Base-by-base conservation (phyloP, 257 asterid species). In the Petunia secreta region DNA sequence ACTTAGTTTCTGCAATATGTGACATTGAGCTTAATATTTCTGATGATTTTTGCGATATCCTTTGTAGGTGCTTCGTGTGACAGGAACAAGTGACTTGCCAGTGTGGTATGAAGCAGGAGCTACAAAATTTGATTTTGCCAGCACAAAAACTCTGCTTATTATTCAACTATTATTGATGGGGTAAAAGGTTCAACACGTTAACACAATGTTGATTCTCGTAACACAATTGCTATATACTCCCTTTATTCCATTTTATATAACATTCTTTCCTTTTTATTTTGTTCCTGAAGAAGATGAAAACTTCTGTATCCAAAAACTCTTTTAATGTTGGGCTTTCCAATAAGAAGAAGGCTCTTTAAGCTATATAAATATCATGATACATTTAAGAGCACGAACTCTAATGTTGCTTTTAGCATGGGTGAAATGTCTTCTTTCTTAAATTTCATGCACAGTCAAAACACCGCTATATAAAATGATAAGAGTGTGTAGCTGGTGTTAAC, bases 21-120 rank as follows among this genome's bases (percentile, higher is more conserved):
- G 4, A 57, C 25, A 10, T 25, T 16, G 41, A 44, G 16, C 64
- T 43, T 67, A 54, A 34, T 11, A 64, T 43, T 75, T 75, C 38
- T 46, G 71, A 64, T 83, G 60, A 60, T 48, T 64, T 11, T 53
- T 48, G 41, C 37, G 66, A 37, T 77, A 80, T 53, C 75, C 58
- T 80, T 34, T 81, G 83, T 89, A 92, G 98, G 82, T 92, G 81
- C 93, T 94, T 41, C 94, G 98, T 1, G 91, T 91, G 55, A 89
- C 97, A 5, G 92, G 98, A 64, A 48, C 91, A 76, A 85, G 88
- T 62, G 77, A 91, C 80, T 84, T 94, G 92, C 98, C 98, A 2
- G 90, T 92, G 15, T 94, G 98, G 98, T 91, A 90, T 77, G 96
- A 92, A 89, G 98, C 97, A 14, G 97, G 98, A 74, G 96, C 97